Evolutionary conservation across 1,284 basidiomycete species (phyloP).

Genomic region (Ceratobasidium papillatum): DNA sequence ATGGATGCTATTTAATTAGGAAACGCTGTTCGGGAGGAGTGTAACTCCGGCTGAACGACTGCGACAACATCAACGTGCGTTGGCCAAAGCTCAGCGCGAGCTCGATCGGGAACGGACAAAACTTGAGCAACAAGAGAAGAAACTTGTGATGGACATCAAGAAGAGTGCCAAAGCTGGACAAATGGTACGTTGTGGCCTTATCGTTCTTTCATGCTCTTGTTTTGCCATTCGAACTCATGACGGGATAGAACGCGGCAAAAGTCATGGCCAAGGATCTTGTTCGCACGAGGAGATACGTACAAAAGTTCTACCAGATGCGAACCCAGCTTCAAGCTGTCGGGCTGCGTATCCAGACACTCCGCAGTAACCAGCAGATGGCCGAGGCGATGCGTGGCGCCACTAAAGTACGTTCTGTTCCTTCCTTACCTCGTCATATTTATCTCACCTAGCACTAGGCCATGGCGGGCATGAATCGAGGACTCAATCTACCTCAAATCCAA

Average conservation of each 20-base stretch:
- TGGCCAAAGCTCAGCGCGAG: conserved; percentile 96
- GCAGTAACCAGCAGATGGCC: conserved; percentile 99
- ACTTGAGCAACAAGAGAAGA: conserved; percentile 95
- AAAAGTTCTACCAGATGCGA: conserved; percentile 99
- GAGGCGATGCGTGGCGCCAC: conserved; percentile 99
- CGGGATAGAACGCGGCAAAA: conserved; percentile 89
- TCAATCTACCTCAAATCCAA: conserved; percentile 95
- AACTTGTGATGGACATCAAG: conserved; percentile 93
- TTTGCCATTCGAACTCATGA: conserved; percentile 39
- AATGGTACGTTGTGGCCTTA: conserved; percentile 68
- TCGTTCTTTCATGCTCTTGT: not conserved
- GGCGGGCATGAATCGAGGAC: conserved; percentile 95
- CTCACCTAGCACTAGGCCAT: conserved; percentile 73
- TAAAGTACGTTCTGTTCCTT: conserved; percentile 64
- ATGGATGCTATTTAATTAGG: conserved; percentile 64
- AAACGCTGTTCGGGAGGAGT: conserved; percentile 92
- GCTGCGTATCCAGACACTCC: conserved; percentile 93
- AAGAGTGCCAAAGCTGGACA: conserved; percentile 96
- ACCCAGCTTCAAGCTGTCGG: conserved; percentile 98
- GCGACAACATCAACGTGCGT: conserved; percentile 93
- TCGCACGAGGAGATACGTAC: conserved; percentile 91
- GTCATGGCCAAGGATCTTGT: conserved; percentile 99
- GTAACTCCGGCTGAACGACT: conserved; percentile 96
- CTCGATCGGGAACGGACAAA: conserved; percentile 94
- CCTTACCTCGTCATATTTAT: not conserved